Base-by-base conservation (phyloP, 306 rosid species). In the Arachis stenosperma region DNA sequence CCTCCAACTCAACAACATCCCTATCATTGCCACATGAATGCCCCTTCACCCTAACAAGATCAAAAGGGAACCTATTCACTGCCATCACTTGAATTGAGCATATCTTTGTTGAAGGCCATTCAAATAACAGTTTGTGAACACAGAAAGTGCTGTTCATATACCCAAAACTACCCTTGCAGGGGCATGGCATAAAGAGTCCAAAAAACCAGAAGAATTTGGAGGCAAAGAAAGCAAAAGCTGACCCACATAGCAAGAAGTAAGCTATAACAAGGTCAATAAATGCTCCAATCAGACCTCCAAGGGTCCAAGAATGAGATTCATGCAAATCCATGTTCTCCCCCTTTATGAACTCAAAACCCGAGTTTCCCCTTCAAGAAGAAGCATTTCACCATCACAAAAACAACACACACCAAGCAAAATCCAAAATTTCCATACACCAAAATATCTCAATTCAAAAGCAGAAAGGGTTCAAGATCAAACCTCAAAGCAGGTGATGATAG, bases 111-210 rank as follows among this genome's bases (percentile, higher is more conserved):
- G 74, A 77, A 0, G 99, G 97, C 95, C 87, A 79, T 10, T 83
- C 85, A 71, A 73, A 11, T 57, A 95, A 78, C 66, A 90, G 15
- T 43, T 63, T 81, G 72, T 86, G 85, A 48, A 86, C 72, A 78
- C 99, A 95, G 43, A 87, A 70, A 66, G 80, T 55, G 40, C 75
- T 61, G 65, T 84, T 84, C 68, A 61, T 81, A 77, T 22, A 86
- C 58, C 98, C 98, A 11, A 90, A 86, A 62, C 85, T 17, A 17
- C 96, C 97, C 60, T 77, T 78, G 81, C 99, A 95, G 60, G 96
- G 93, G 69, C 99, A 92, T 5, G 96, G 99, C 58, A 92, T 67
- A 60, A 14, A 52, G 52, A 86, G 48, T 55, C 97, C 90, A 12
- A 84, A 53, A 65, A 88, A 1, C 47, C 75, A 33, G 68, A 83